These are phyloP conservation scores for Ophiostoma sp. DNA, from an alignment of 2,329 filamentous ascomycete genomes.

Conservation along the genomic window DNA sequence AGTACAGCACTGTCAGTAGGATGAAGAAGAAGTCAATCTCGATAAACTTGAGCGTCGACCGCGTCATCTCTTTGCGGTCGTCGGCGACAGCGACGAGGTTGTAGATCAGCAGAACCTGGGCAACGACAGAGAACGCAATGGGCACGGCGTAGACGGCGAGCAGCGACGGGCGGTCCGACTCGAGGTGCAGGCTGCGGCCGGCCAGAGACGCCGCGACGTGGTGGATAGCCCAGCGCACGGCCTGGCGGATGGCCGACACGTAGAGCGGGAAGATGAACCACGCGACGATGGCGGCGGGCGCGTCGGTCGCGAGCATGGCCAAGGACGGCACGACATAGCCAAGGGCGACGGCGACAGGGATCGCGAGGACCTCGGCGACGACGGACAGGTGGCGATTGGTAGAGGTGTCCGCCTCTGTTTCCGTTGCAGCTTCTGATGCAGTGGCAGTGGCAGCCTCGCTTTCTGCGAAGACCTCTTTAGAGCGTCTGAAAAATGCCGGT, in stretches of 20 bases:
- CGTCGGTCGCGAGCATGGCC: conserved; percentile 41
- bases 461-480: conserved; percentile 32
- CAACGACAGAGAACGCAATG: conserved; percentile 38
- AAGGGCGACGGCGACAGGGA: conserved; percentile 44
- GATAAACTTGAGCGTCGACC: conserved; percentile 42
- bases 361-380: conserved; percentile 52
- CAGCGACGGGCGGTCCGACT: conserved; percentile 38
- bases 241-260: conserved; percentile 41
- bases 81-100: conserved; percentile 36
- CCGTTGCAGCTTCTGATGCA: conserved; percentile 16
- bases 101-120: conserved; percentile 41
- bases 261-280: conserved; percentile 51
- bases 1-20: conserved; percentile 46
- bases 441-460: conserved; percentile 26
- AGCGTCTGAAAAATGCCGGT: conserved; percentile 44
- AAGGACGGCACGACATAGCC: conserved; percentile 45
- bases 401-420: conserved; percentile 16
- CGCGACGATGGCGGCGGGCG: conserved; percentile 36
- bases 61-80: conserved; percentile 47
- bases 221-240: conserved; percentile 31
- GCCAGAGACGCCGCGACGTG: conserved; percentile 24
- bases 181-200: conserved; percentile 37
- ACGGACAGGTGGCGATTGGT: conserved; percentile 37
- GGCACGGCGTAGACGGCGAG: conserved; percentile 43
- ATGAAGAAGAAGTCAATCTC: conserved; percentile 44